These are phyloP conservation scores for Pistacia atlantica DNA, from an alignment of 345 rosid species.

Conservation along the genomic window DNA sequence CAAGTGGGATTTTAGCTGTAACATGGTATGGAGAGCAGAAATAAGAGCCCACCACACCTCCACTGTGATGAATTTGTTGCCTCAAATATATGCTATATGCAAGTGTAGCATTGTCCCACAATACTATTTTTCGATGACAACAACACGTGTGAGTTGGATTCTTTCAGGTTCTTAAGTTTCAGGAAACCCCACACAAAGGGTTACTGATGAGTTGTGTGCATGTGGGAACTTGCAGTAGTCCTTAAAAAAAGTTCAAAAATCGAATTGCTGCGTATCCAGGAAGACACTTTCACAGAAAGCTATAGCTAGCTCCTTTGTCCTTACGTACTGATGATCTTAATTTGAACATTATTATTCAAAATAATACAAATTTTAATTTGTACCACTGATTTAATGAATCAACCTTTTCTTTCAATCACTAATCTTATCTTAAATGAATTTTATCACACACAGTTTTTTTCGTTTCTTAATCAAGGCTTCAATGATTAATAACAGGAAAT, in stretches of 20 bases:
- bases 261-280: not conserved
- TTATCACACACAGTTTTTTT: not conserved
- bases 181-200: constrained; percentile 18
- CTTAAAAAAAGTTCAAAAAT: not conserved
- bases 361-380: not conserved
- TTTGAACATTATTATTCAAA: not conserved
- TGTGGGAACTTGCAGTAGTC: constrained; percentile 20
- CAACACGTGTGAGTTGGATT: constrained; percentile 35
- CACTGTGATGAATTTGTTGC: constrained; percentile 6
- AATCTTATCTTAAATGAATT: not conserved
- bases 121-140: constrained; percentile 27
- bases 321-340: not conserved
- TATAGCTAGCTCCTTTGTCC: constrained; percentile 11
- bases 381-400: not conserved
- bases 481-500: constrained; percentile 12
- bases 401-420: not conserved
- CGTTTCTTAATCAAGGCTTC: not conserved
- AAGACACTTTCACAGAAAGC: constrained; percentile 2
- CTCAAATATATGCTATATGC: not conserved
- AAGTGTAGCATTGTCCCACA: constrained; percentile 11
- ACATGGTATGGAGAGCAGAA: constrained; percentile 16
- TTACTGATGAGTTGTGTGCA: constrained; percentile 35
- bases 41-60: constrained; percentile 29
- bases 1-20: constrained; percentile 42
- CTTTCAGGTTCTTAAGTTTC: constrained; percentile 18